Conservation (phyloP, 2,329 filamentous ascomycete genomes). For the Fusarium secorum region DNA sequence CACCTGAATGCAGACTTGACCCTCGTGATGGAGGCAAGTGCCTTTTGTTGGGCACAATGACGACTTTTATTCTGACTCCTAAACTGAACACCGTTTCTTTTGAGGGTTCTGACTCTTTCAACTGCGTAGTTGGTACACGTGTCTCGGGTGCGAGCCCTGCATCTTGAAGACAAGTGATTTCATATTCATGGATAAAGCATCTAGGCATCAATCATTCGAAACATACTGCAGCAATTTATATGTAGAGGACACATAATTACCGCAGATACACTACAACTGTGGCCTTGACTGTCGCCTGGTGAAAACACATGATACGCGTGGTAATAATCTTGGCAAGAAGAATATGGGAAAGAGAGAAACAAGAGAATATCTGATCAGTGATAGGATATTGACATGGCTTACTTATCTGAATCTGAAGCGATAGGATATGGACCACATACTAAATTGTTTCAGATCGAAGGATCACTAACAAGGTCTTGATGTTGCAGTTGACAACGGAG, state of each 20-base stretch:
- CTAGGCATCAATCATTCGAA: background rate
- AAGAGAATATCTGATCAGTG: too few relatives aligned
- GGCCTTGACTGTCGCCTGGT: background rate
- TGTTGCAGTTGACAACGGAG: background rate
- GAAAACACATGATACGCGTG: background rate
- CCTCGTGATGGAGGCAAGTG: conserved; percentile 20
- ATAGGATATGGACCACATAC: background rate
- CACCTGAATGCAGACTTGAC: conserved; percentile 19
- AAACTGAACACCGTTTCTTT: conserved; percentile 14
- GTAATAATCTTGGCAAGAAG: background rate
- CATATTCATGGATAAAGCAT: background rate
- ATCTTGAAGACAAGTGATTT: conserved; percentile 14
- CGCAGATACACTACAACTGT: background rate
- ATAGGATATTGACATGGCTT: background rate
- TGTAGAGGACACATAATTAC: background rate
- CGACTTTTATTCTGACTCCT: background rate
- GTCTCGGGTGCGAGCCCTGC: conserved; percentile 1
- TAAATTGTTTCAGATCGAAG: background rate
- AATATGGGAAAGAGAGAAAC: background rate
- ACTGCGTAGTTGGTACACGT: background rate
- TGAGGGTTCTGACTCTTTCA: background rate
- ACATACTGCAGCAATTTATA: background rate
- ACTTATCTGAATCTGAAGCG: background rate
- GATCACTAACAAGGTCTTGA: background rate
- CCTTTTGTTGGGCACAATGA: background rate